Evolutionary conservation across 2,329 filamentous ascomycete genomes (phyloP).

Genomic region (Colletotrichum tanaceti): DNA sequence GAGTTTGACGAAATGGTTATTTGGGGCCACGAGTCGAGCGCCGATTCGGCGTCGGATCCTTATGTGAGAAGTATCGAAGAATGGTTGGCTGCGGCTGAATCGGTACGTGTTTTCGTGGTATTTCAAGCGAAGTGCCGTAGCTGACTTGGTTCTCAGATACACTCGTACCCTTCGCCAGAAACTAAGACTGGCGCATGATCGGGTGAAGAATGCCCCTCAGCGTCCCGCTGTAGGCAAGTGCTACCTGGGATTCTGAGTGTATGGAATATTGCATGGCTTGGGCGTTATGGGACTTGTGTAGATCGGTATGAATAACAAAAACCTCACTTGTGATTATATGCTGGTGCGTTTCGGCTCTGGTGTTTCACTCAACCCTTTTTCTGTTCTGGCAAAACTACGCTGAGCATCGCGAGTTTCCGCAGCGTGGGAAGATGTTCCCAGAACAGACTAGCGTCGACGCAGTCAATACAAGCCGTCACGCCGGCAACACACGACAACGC

Average conservation of each 20-base stretch:
- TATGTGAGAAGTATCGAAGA: conserved; percentile 82
- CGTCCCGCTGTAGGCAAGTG: background rate
- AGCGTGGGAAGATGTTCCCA: background rate
- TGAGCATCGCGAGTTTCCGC: background rate
- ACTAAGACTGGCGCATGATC: conserved; percentile 10
- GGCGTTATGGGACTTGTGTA: conserved; percentile 12
- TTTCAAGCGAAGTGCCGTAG: background rate
- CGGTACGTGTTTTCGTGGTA: conserved; percentile 59
- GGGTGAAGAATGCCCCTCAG: background rate
- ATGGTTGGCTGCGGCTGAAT: conserved; percentile 80
- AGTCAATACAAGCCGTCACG: conserved; percentile 55
- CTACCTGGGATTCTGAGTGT: background rate
- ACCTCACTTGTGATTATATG: background rate
- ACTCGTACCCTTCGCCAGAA: conserved; percentile 46
- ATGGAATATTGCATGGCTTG: background rate
- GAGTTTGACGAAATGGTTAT: conserved; percentile 80
- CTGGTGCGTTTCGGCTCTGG: background rate
- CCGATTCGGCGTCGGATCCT: conserved; percentile 71
- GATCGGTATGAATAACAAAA: background rate
- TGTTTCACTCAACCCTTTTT: background rate
- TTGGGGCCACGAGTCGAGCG: conserved; percentile 83
- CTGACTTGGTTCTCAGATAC: conserved; percentile 48
- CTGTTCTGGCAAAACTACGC: background rate
- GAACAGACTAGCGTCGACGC: conserved; percentile 44
- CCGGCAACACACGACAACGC: conserved; percentile 48